Evolutionary conservation across 2,329 filamentous ascomycete genomes (phyloP), one percentile per base, ranked within the genome.

Genomic region (Hirsutella minnesotensis): DNA sequence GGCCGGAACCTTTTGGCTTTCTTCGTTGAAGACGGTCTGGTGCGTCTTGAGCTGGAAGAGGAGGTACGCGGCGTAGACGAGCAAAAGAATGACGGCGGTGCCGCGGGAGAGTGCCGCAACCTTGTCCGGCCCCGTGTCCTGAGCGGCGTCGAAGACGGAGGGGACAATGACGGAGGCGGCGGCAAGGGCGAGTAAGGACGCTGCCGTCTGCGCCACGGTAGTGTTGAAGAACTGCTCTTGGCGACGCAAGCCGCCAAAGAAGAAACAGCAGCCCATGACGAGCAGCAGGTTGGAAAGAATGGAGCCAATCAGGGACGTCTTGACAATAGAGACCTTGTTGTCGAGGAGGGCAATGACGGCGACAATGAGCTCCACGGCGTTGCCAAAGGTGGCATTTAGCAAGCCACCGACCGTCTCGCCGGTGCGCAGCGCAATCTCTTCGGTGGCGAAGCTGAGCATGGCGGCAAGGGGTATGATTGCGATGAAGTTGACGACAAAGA

Each of bases 41-140:
- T 95, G 89, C 0, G 89, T 89, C 60, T 87, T 86, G 46, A 96
- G 79, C 62, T 95, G 90, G 70, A 95, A 95, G 62, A 86, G 73
- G 2, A 96, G 79, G 56, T 94, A 95, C 44, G 77, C 83, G 40
- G 64, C 79, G 60, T 95, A 96, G 9, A 94, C 83, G 38, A 94
- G 58, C 1, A 96, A 73, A 4, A 95, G 73, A 47, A 95, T 88
- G 47, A 95, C 66, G 1, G 84, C 68, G 2, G 83, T 86, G 41
- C 84, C 85, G 43, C 83, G 77, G 0, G 84, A 89, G 19, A 85
- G 64, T 44, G 68, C 65, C 12, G 77, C 75, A 12, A 85, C 77
- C 3, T 76, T 73, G 5, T 51, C 44, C 20, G 57, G 51, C 2
- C 59, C 53, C 1, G 69, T 68, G 24, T 62, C 56, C 38, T 63